Base-by-base conservation (phyloP, 306 rosid species). In the Oxytropis ochrocephala region DNA sequence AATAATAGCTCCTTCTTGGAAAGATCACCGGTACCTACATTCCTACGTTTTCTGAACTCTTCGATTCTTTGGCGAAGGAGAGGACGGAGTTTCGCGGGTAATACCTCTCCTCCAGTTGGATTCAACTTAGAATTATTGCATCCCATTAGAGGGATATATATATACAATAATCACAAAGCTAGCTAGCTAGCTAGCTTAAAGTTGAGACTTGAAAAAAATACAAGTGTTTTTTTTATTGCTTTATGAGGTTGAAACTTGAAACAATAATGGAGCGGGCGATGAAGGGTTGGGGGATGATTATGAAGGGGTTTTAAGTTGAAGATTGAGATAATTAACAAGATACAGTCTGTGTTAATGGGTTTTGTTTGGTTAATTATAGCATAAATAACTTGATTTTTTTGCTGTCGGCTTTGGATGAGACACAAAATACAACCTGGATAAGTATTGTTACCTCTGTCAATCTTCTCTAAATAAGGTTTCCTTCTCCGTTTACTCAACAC, bases 31-130 rank as follows among this genome's bases (percentile, higher is more conserved):
- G n/a, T n/a, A n/a, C n/a, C n/a, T 14, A 6, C 14, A 11, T 46
- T 38, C 60, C 38, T 68, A 0, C 80, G 81, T 32, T 6, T 65
- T 41, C 70, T 78, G 0, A 87, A 47, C 77, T 89, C 92, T 32
- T 80, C 75, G 3, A 73, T 13, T 19, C 71, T 58, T 9, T 59
- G 73, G 18, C 65, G 58, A 5, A 84, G 54, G 51, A 86, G 49
- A 6, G 92, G 85, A 11, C 81, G 89, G 4, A 89, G 38, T 44
- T 35, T 77, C 0, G 77, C 59, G 4, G 92, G 87, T 4, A 83
- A 32, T 3, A 9, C 79, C 13, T 80, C 85, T 17, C 53, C 81
- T 6, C 75, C 89, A 12, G 0, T 27, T 5, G 79, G 63, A 43
- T 33, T 70, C 21, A 67, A 44, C 77, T 48, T 89, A 0, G 95